phyloP scores from a whole-genome alignment of 768 basidiomycete genomes.

The Roridomyces roridus region DNA sequence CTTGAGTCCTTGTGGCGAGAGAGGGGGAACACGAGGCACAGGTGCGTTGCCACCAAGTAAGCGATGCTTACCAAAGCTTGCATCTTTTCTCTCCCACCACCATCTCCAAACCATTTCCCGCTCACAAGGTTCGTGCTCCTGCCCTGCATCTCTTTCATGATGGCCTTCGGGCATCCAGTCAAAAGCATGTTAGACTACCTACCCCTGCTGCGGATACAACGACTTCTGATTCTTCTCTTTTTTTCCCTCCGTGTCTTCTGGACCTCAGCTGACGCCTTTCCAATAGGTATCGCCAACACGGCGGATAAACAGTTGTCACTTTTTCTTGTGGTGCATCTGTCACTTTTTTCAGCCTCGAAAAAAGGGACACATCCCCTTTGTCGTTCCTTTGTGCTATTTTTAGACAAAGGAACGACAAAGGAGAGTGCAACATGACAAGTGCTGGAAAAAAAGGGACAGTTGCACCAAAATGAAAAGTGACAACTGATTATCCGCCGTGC shows the following conservation, averaged over 20 bases:
- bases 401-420: too few species aligned
- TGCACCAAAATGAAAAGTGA: too few species aligned
- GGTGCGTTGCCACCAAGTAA: constrained; percentile 1
- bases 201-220: constrained; percentile 31
- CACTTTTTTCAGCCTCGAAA: too few species aligned
- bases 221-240: constrained; percentile 18
- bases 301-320: too few species aligned
- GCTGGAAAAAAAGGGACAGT: too few species aligned
- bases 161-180: constrained; percentile 30
- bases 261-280: background rate
- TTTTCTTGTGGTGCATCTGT: too few species aligned
- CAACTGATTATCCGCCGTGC: too few species aligned
- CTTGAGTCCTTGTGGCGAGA: constrained; percentile 2
- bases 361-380: too few species aligned
- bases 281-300: too few species aligned
- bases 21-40: constrained; percentile 10
- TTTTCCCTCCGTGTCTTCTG: background rate
- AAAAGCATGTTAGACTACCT: constrained; percentile 39
- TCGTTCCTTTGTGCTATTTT: too few species aligned
- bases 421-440: too few species aligned
- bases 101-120: too few species aligned
- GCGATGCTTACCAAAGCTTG: background rate
- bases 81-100: background rate
- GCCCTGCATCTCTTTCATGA: background rate
- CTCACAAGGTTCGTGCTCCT: constrained; percentile 9